A percentile compares a stretch with the other conserved stretches of the same genome.
Conservation (phyloP, 2,329 filamentous ascomycete species). For the Curvularia verruculosa region DNA sequence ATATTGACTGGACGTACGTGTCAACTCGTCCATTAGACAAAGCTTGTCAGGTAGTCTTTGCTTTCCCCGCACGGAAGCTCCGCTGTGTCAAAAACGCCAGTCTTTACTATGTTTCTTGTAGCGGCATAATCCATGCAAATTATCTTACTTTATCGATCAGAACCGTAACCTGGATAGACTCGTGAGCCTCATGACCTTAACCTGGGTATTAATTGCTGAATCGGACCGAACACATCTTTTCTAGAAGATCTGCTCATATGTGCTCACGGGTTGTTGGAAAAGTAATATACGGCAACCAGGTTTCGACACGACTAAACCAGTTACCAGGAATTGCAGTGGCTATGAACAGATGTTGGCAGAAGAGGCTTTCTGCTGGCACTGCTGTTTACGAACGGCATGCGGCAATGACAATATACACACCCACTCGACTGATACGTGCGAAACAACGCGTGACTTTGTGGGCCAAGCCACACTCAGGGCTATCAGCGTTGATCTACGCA, state of each 20-base stretch:
- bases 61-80: background rate
- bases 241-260: conserved; percentile 30
- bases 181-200: conserved; percentile 31
- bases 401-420: background rate
- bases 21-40: background rate
- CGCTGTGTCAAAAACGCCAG: background rate
- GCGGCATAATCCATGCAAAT: conserved; percentile 9
- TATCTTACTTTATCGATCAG: background rate
- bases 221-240: conserved; percentile 22
- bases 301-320: conserved; percentile 25
- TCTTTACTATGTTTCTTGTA: background rate
- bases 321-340: conserved; percentile 5
- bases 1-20: background rate
- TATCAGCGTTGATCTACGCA: conserved; percentile 11
- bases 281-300: conserved; percentile 30
- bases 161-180: conserved; percentile 12
- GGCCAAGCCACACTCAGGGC: background rate
- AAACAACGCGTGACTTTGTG: conserved; percentile 6
- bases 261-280: conserved; percentile 17
- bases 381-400: background rate
- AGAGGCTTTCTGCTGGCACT: conserved; percentile 2
- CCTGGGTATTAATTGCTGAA: conserved; percentile 27
- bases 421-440: background rate
- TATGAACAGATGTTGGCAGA: background rate
- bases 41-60: background rate